Percentiles rank a stretch among this genome's conserved stretches.
These are phyloP conservation scores for Kwoniella newhampshirensis DNA, from an alignment of 768 basidiomycete genomes.

Conservation along the genomic window DNA sequence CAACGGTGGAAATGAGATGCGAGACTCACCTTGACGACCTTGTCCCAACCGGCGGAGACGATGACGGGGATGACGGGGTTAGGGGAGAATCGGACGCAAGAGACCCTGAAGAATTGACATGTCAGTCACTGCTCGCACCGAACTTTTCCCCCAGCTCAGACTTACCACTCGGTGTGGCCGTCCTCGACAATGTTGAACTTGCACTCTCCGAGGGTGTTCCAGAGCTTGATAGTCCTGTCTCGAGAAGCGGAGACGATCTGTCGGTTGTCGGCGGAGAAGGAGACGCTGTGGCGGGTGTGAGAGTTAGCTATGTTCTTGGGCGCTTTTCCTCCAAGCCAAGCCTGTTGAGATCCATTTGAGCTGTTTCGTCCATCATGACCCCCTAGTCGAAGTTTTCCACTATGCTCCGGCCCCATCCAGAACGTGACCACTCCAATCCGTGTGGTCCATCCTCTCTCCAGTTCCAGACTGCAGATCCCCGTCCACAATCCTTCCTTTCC, in stretches of 20 bases:
- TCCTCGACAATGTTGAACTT: constrained; percentile 99
- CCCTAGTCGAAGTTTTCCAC: too few species aligned
- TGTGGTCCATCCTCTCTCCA: not conserved
- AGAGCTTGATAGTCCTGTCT: constrained; percentile 96
- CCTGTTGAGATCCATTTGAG: too few species aligned
- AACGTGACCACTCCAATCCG: not conserved
- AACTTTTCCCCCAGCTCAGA: constrained; percentile 10
- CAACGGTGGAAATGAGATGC: not conserved
- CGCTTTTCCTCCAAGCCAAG: too few species aligned
- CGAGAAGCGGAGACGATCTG: constrained; percentile 99
- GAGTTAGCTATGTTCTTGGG: too few species aligned
- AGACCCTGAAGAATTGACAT: constrained; percentile 67
- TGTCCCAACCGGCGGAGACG: constrained; percentile 99
- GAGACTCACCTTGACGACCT: constrained; percentile 90
- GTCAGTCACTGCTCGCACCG: not conserved
- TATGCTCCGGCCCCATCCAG: not conserved
- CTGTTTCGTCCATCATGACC: too few species aligned
- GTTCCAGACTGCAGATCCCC: not conserved
- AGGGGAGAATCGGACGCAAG: constrained; percentile 98
- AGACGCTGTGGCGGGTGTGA: constrained; percentile 60
- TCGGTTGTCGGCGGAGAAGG: constrained; percentile 99
- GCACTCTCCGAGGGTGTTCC: constrained; percentile 99
- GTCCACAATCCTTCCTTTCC: not conserved
- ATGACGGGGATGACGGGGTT: constrained; percentile 97
- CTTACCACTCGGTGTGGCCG: constrained; percentile 88